Evolutionary conservation across 495 filamentous ascomycete species (phyloP), one percentile per base, ranked within the genome.

Genomic region (Patellaria atrata): DNA sequence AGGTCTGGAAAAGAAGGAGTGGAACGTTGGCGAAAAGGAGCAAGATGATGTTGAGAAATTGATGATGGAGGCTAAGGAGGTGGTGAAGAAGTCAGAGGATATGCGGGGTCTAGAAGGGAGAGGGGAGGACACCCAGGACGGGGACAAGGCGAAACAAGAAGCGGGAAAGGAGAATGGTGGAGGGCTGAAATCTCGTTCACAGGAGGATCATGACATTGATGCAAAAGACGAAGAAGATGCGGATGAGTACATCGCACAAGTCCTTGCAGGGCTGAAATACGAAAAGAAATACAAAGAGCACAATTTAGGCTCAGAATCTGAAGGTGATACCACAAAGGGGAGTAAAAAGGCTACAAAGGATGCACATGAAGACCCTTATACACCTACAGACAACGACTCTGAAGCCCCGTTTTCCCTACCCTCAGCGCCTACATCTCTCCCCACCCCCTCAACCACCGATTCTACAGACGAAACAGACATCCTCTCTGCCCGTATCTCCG

Each of bases 221-320:
- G 41, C 38, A 15, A 23, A 37, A 11, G 47, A 50, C 17, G 52
- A 52, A 13, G 34, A 48, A 25, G 53, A 52, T 16, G 47, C 55
- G 3, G 49, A 52, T 16, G 52, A 57, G 18, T 42, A 56, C 11
- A 48, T 58, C 15, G 38, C 52, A 13, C 34, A 40, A 18, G 41
- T 55, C 14, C 40, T 60, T 11, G 52, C 52, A 12, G 53, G 54
- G 37, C 33, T 54, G 4, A 54, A 51, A 10, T 16, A 54, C 1
- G 42, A 49, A 6, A 37, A 27, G 34, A 52, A 49, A 38, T 44
- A 53, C 25, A 41, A 38, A 3, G 4, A 16, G 10, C 27, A 35
- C 17, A 27, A 38, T 3, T 20, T n/a, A 31, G 15, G 9, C 28
- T 18, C 38, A 39, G 13, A 18, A 35, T 3, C 6, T n/a, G 18